Base-by-base conservation (phyloP, 768 basidiomycete species). In the Lyophyllum shimeji region DNA sequence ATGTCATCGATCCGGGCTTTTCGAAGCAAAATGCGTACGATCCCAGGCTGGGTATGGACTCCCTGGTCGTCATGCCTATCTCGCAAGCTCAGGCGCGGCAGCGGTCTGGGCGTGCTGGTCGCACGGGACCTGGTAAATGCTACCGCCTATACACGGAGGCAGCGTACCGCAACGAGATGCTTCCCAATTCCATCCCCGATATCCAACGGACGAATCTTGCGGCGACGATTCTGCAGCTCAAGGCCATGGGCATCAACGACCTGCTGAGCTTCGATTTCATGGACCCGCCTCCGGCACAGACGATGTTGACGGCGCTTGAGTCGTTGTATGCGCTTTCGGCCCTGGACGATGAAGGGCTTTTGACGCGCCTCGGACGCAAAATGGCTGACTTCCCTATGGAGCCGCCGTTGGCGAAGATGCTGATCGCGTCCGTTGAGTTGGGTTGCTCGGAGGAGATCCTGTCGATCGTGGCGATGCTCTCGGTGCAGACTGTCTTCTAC, bases 301-400 rank as follows among this genome's bases (percentile, higher is more conserved):
- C 96, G 9, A 93, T 98, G 90, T 79, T 99, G 61, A 96, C 97
- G 0, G 97, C 97, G 1, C 74, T 99, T 44, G 95, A 98, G 69
- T 86, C 92, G 45, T 75, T 99, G 0, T 98, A 96, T 71, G 97
- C 95, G 3, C 79, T 98, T 13, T 97, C 95, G 1, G 97, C 97
- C 2, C 78, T 98, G 27, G 97, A 98, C 61, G 95, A 98, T 60
- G 97, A 99, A 74, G 97, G 97, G 5, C 76, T 98, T 6, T 74
- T 99, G 65, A 99, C 97, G 1, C 84, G 93, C 24, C 76, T 99
- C 8, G 97, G 97, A 1, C 83, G 97, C 55, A 98, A 99, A 74
- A 98, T 99, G 97, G 96, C 97, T 1, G 97, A 99, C 70, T 98
- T 98, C 74, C 97, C 97, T 12, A 93, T 98, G 87, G 95, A 98